Conservation (phyloP, 495 filamentous ascomycete species). For the Talaromyces nanjingensis region DNA sequence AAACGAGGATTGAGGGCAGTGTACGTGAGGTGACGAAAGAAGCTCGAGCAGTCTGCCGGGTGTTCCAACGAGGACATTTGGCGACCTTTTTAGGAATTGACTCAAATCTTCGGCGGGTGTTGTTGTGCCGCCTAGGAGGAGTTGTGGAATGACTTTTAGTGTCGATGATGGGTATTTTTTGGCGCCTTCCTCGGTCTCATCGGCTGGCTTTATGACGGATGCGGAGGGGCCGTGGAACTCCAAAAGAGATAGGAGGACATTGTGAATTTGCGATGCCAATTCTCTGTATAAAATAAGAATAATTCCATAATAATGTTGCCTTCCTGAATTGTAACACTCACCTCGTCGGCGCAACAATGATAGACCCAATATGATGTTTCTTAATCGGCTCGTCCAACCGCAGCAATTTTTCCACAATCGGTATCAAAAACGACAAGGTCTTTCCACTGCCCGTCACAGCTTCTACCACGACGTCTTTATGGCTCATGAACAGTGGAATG, state of each 20-base stretch:
- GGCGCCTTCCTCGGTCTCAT: constrained; percentile 48
- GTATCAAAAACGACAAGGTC: constrained; percentile 85
- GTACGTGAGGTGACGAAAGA: constrained; percentile 83
- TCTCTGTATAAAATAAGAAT: constrained; percentile 45
- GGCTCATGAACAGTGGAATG: constrained; percentile 82
- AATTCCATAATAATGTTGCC: neutral
- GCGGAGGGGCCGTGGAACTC: constrained; percentile 78
- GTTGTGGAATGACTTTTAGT: constrained; percentile 68
- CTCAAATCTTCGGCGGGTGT: constrained; percentile 81
- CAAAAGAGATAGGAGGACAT: constrained; percentile 69
- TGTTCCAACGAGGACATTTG: constrained; percentile 82
- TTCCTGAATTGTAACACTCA: constrained; percentile 15
- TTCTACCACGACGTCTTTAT: constrained; percentile 96
- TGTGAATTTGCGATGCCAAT: constrained; percentile 82
- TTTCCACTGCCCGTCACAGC: constrained; percentile 96
- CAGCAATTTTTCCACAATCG: constrained; percentile 77
- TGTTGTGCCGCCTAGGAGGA: constrained; percentile 80
- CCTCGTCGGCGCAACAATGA: constrained; percentile 86
- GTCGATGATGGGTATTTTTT: constrained; percentile 39
- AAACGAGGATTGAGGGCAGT: constrained; percentile 80
- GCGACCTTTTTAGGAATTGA: constrained; percentile 66
- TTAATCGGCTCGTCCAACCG: constrained; percentile 69
- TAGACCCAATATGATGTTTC: constrained; percentile 81
- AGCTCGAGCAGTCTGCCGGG: constrained; percentile 86
- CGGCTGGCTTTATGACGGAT: constrained; percentile 44